Base-by-base conservation (phyloP, 1,139 yeast species). In the Hemisphaericaspora subhashii region DNA sequence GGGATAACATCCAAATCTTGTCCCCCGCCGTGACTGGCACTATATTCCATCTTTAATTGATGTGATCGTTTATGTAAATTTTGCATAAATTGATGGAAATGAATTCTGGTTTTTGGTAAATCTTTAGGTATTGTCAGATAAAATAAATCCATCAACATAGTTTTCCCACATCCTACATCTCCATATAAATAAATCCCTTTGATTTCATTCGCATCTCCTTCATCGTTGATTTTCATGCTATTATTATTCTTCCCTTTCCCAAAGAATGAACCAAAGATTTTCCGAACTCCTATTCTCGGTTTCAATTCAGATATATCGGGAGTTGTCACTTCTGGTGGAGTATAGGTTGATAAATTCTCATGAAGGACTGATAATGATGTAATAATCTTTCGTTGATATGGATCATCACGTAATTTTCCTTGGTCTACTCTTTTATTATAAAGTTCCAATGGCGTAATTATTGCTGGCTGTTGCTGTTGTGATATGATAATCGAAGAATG, bases 71-170 rank as follows among this genome's bases (percentile, higher is more conserved):
- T 87, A 62, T 92, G 98, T 35, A 92, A 76, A 52, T 83, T 80
- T 59, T 92, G 98, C 97, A 92, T 92, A 60, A 92, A 92, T 50
- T 89, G 96, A 62, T 92, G 98, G 72, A 92, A 92, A 64, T 92
- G 98, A 35, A 90, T 71, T 46, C 98, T 72, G 51, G 72, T 77
- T 53, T 88, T 89, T 18, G 92, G 75, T 43, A 92, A 65, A 56
- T 84, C 88, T 0, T 59, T 38, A 0, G 98, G 97, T 12, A 92
- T 74, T 0, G 96, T 87, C 16, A 78, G 69, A 62, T 89, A 92
- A 54, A 92, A 92, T 52, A 92, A 72, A 62, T 92, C 98, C 98
- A 92, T 90, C 47, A 92, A 72, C 97, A 92, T 92, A 4, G 98
- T 92, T 58, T 92, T 92, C 8, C 98, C 98, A 63, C 98, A 89